Percentiles rank a stretch among this genome's conserved stretches.
phyloP scores from a whole-genome alignment of 106 monocot species.

The Allium cepa region DNA sequence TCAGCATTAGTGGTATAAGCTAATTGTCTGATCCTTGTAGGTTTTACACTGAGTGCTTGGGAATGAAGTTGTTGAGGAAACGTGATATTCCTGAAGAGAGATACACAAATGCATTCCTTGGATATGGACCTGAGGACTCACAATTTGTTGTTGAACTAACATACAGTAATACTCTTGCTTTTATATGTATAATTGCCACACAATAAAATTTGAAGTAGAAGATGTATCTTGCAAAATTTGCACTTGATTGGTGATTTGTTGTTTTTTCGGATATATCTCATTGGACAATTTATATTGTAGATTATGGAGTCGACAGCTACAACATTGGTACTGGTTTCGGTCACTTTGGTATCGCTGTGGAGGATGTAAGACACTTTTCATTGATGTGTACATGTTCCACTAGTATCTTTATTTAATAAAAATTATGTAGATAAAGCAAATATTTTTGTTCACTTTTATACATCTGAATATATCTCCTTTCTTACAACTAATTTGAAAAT shows the following conservation, averaged over 20 bases:
- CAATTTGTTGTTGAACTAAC: conserved; percentile 87
- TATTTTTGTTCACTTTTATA: too few relatives aligned
- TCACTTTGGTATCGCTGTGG: conserved; percentile 92
- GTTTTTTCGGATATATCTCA: too few relatives aligned
- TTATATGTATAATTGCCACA: background rate
- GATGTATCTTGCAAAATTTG: too few relatives aligned
- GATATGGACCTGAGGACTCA: conserved; percentile 82
- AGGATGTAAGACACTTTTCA: conserved; percentile 73
- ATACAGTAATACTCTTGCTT: conserved; percentile 38
- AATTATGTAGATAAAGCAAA: too few relatives aligned
- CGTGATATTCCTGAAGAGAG: conserved; percentile 85
- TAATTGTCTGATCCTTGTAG: conserved; percentile 12
- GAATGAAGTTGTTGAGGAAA: conserved; percentile 83
- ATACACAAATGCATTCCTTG: conserved; percentile 90
- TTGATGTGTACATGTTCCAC: too few relatives aligned
- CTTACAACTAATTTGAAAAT: too few relatives aligned
- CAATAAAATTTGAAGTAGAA: background rate
- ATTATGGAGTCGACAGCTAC: conserved; percentile 87
- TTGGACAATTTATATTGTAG: conserved; percentile 23
- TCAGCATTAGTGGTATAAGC: background rate
- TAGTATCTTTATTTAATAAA: too few relatives aligned
- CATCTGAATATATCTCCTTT: too few relatives aligned
- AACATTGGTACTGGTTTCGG: conserved; percentile 90
- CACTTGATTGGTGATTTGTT: too few relatives aligned
- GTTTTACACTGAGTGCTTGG: conserved; percentile 86